Percentiles rank a stretch among this genome's conserved stretches.
Evolutionary conservation across 2,329 filamentous ascomycete genomes (phyloP).

Genomic region (Aspergillus versicolor): DNA sequence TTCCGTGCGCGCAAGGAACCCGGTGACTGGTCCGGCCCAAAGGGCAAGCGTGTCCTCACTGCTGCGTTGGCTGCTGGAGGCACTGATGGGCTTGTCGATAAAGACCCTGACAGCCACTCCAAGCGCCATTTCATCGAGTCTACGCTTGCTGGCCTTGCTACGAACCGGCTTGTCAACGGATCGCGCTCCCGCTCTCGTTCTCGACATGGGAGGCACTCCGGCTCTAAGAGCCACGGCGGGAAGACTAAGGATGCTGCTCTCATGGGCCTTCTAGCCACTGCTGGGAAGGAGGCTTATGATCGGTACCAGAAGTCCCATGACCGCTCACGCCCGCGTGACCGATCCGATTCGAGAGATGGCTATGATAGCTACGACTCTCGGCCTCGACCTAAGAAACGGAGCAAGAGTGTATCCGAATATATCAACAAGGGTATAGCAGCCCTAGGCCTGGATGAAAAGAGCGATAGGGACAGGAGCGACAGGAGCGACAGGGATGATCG

Average conservation of each 20-base stretch:
- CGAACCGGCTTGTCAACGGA: slow-evolving; percentile 83
- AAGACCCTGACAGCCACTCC: slow-evolving; percentile 67
- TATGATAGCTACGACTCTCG: slow-evolving; percentile 36
- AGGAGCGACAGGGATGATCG: slow-evolving; percentile 30
- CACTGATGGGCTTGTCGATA: slow-evolving; percentile 72
- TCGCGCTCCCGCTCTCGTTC: slow-evolving; percentile 72
- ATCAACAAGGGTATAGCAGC: slow-evolving; percentile 46
- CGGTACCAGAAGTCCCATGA: slow-evolving; percentile 43
- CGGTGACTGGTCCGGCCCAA: slow-evolving; percentile 85
- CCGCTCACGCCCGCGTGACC: slow-evolving; percentile 34
- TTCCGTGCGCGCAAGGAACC: slow-evolving; percentile 87
- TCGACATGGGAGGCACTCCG: slow-evolving; percentile 45
- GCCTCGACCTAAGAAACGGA: slow-evolving; percentile 49
- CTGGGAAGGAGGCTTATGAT: slow-evolving; percentile 48
- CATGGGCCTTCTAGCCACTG: slow-evolving; percentile 46
- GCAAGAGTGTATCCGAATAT: slow-evolving; percentile 48
- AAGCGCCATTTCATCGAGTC: slow-evolving; percentile 84
- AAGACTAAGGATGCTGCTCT: slow-evolving; percentile 45
- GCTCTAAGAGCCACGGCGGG: slow-evolving; percentile 42
- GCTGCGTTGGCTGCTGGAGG: slow-evolving; percentile 82
- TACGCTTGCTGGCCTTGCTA: slow-evolving; percentile 82
- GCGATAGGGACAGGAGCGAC: slow-evolving; percentile 21
- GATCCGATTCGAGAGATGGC: slow-evolving; percentile 53
- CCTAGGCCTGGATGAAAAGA: slow-evolving; percentile 41
- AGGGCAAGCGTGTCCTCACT: slow-evolving; percentile 87